phyloP scores from a whole-genome alignment of 805 yeast genomes.

The Naumovozyma baii region DNA sequence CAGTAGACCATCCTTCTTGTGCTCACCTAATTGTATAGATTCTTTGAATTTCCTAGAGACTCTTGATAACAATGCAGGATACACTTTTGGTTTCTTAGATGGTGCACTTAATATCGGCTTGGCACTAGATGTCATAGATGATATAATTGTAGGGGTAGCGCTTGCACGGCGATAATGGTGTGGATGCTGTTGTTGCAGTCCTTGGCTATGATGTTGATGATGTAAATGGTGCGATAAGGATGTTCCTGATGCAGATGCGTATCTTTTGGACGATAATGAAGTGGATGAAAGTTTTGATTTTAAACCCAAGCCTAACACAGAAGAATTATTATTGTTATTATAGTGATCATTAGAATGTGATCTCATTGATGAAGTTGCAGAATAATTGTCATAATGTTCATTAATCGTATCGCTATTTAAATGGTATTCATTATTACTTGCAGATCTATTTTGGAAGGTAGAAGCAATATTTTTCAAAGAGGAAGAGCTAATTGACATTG shows the following conservation, averaged over 20 bases:
- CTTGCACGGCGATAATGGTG: slow-evolving; percentile 10
- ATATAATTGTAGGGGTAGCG: slow-evolving; percentile 1
- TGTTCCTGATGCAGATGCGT: slow-evolving; percentile 27
- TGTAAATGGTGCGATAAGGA: slow-evolving; percentile 6
- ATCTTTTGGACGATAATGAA: slow-evolving; percentile 28
- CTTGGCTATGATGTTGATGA: slow-evolving; percentile 3
- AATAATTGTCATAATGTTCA: not conserved
- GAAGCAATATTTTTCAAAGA: slow-evolving; percentile 26
- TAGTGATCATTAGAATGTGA: too few relatives aligned
- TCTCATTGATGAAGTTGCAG: not conserved
- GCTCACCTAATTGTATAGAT: slow-evolving; percentile 58
- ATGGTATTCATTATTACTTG: slow-evolving; percentile 28
- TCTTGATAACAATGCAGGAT: slow-evolving; percentile 80
- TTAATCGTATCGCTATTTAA: not conserved
- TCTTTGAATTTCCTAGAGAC: slow-evolving; percentile 76
- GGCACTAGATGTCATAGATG: slow-evolving; percentile 23
- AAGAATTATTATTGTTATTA: slow-evolving; percentile 2
- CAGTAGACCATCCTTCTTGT: slow-evolving; percentile 81
- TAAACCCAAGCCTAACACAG: slow-evolving; percentile 30
- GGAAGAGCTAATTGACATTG: slow-evolving; percentile 30
- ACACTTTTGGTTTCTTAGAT: slow-evolving; percentile 52
- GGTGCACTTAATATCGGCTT: slow-evolving; percentile 39
- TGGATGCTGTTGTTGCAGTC: slow-evolving; percentile 2
- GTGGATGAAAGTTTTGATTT: slow-evolving; percentile 42
- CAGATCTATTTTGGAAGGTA: slow-evolving; percentile 31